Base-by-base conservation (phyloP, 2,329 filamentous ascomycete species). In the Bipolaris zeicola region DNA sequence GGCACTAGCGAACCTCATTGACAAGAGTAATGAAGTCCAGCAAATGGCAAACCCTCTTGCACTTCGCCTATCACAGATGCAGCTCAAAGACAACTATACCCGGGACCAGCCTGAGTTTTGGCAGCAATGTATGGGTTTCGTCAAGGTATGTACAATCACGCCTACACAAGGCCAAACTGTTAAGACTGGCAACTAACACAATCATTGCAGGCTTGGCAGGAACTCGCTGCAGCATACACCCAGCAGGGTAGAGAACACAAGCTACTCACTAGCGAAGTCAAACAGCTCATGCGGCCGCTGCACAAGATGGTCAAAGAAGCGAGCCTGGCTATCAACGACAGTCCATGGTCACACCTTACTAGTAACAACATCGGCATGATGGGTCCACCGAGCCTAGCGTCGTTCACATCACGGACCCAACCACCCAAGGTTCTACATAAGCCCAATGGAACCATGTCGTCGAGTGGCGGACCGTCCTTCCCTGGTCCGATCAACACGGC, bases 261-360 rank as follows among this genome's bases (percentile, higher is more conserved):
- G 34, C 73, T 83, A 33, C 72, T 84, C 31, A 82, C 82, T 45
- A 78, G 83, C 24, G 90, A 96, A 62, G 88, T 92, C 42, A 87
- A 90, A 70, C 79, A 84, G 24, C 84, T 90, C 51, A 84, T 97
- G 64, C 87, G 89, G 57, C 92, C 92, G 2, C 86, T 96, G 43
- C 93, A 97, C 70, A 88, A 87, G 65, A 87, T 86, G 56, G 88
- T 95, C 70, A 92, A 93, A 72, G 91, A 96, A 70, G 91, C 90
- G 11, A 89, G 84, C 57, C 85, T 86, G 52, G 80, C 89, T 45
- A 95, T 96, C 62, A 84, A 86, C 66, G 80, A 81, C 46, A 88
- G 86, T 11, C 85, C 86, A 7, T 87, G 87, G 84, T 82, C 84
- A 31, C 83, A 83, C 65, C 79, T 87, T 41, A 81, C 77, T 16